Evolutionary conservation across 1,139 yeast species (phyloP).

Genomic region (Nakaseomyces nivariensis): DNA sequence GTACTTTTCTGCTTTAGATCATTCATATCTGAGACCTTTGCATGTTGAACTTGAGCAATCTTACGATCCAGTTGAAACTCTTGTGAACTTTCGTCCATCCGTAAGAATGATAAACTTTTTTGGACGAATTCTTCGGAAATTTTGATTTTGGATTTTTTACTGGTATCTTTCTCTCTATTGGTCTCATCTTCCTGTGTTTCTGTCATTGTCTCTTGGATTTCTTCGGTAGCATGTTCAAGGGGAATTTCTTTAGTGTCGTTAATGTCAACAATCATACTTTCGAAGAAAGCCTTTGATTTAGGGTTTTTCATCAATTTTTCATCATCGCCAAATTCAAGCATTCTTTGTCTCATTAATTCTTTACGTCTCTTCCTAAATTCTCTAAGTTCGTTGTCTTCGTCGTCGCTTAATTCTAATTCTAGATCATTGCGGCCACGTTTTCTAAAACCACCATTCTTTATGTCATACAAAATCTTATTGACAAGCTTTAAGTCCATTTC

Average conservation of each 20-base stretch:
- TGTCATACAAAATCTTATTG: conserved; percentile 67
- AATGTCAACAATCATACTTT: conserved; percentile 50
- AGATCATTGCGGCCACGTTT: conserved; percentile 50
- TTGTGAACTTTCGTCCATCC: conserved; percentile 31
- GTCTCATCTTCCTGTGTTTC: conserved; percentile 8
- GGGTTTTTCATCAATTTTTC: conserved; percentile 43
- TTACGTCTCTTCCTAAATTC: conserved; percentile 38
- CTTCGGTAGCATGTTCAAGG: conserved; percentile 13
- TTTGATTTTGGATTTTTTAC: conserved; percentile 24
- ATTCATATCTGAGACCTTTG: conserved; percentile 34
- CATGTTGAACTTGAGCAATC: conserved; percentile 30
- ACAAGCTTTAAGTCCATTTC: conserved; percentile 62
- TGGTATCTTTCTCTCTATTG: conserved; percentile 4
- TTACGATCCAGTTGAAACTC: conserved; percentile 32
- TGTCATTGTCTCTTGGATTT: conserved; percentile 11
- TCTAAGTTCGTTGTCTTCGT: conserved; percentile 48
- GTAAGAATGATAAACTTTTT: conserved; percentile 53
- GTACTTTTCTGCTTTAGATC: background rate
- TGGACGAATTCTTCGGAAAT: conserved; percentile 52
- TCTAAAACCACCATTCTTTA: conserved; percentile 71
- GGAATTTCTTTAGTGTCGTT: conserved; percentile 10
- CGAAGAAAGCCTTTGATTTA: conserved; percentile 65
- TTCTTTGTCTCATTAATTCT: conserved; percentile 45
- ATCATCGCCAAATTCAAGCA: conserved; percentile 41
- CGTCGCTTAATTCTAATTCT: conserved; percentile 58